These are phyloP conservation scores for Candida ulmi DNA, from an alignment of 805 yeast species.

Conservation along the genomic window DNA sequence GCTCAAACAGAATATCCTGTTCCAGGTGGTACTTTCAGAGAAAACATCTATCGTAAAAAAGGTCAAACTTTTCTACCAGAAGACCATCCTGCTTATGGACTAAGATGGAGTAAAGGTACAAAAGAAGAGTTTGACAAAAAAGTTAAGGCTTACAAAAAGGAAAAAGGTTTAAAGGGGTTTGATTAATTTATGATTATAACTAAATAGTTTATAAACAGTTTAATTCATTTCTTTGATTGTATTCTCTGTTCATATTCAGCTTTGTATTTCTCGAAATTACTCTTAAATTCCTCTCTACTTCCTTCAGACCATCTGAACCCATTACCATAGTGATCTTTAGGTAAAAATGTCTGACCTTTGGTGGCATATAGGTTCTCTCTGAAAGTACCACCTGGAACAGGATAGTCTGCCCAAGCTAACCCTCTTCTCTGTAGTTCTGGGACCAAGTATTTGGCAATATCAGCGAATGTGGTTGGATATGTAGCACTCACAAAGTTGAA, in stretches of 20 bases:
- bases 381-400: conserved; percentile 27
- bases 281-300: conserved; percentile 23
- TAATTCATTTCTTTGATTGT: not conserved
- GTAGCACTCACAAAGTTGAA: conserved; percentile 33
- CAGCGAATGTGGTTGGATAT: conserved; percentile 33
- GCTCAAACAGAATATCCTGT: conserved; percentile 31
- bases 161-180: not conserved
- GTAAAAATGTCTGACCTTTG: conserved; percentile 13
- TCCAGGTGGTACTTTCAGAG: conserved; percentile 30
- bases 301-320: conserved; percentile 21
- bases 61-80: conserved; percentile 14
- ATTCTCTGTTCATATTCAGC: not conserved
- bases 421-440: conserved; percentile 32
- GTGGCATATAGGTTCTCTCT: conserved; percentile 28
- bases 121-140: conserved; percentile 23
- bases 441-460: conserved; percentile 28
- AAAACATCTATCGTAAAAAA: conserved; percentile 18
- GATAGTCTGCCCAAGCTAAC: conserved; percentile 29
- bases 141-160: not conserved
- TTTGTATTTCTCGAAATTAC: not conserved
- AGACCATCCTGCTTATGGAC: conserved; percentile 12
- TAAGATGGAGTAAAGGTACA: conserved; percentile 20
- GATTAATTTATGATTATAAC: not conserved
- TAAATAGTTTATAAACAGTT: not conserved
- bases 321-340: conserved; percentile 13